These are phyloP conservation scores for Solanum arcanum DNA, from an alignment of 257 asterid genomes.

Conservation along the genomic window DNA sequence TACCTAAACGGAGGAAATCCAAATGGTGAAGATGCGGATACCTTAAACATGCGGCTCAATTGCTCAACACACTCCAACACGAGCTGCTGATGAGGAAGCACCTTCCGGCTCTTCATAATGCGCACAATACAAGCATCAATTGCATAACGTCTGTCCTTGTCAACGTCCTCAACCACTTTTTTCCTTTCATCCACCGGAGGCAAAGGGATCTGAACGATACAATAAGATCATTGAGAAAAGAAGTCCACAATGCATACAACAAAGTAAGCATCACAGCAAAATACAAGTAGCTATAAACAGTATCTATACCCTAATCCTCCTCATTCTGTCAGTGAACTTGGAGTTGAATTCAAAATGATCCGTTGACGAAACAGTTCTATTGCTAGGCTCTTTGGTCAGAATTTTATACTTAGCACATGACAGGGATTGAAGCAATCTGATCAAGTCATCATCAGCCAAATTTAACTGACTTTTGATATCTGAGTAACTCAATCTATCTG, in stretches of 20 bases:
- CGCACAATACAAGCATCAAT: constrained; percentile 52
- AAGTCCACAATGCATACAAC: not conserved
- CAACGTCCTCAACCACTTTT: constrained; percentile 44
- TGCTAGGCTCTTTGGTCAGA: constrained; percentile 31
- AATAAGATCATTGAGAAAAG: not conserved
- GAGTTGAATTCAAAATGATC: constrained; percentile 42
- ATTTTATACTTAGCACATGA: constrained; percentile 54
- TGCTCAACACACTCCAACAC: constrained; percentile 45
- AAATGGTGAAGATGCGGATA: not conserved
- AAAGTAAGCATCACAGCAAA: not conserved
- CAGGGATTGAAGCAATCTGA: constrained; percentile 42
- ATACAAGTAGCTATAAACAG: not conserved
- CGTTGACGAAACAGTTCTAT: constrained; percentile 18
- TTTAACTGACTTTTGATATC: constrained; percentile 38
- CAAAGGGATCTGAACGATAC: constrained; percentile 31
- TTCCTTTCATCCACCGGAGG: constrained; percentile 48
- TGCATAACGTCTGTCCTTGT: constrained; percentile 32
- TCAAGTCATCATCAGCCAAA: constrained; percentile 42
- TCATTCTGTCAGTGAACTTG: constrained; percentile 42
- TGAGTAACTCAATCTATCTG: constrained; percentile 39
- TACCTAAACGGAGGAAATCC: not conserved
- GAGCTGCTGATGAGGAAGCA: constrained; percentile 33
- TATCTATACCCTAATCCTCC: constrained; percentile 36
- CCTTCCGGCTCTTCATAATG: constrained; percentile 55
- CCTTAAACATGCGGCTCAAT: constrained; percentile 41